Evolutionary conservation across 257 asterid genomes (phyloP), one percentile per base, ranked within the genome.

Genomic region (Rauvolfia tetraphylla): DNA sequence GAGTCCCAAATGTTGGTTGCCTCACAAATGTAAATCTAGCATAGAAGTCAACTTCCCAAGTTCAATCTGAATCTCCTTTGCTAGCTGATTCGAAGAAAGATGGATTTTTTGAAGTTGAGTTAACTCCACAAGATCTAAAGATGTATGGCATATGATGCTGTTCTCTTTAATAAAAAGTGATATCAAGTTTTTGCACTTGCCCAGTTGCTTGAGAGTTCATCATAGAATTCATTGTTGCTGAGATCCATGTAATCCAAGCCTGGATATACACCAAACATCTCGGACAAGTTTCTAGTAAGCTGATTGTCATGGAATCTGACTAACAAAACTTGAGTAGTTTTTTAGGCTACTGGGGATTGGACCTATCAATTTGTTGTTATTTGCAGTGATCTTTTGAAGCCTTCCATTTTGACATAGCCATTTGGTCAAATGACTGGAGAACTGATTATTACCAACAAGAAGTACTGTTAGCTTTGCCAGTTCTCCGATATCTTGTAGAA

Each of bases 231-330:
- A 54, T 86, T 86, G 56, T 72, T 36, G 49, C 88, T 86, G 78
- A 84, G 76, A 44, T 81, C 85, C 39, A 78, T 53, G 72, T 66
- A 84, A 49, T 57, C 25, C 41, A 84, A 29, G 57, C 68, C 29
- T 3, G 88, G 86, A 73, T 79, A 84, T 49, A 75, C 46, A 13
- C 86, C 88, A 15, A 81, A 66, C 44, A 31, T 81, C 57, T 84
- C 83, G 31, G 79, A 74, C 14, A 84, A 14, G 65, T 80, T 66
- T 68, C 86, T 13, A 11, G 8, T 46, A 46, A 46, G 14, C 14
- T 11, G 8, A 46, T 46, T 46, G 14, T 46, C 14, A 81, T 14
- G 79, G 44, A 11, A 86, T 20, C 18, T 69, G 59, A 76, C 84
- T 74, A 22, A n/a, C 48, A 44, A 86, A 58, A 18, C 71, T 81